Percentiles rank a stretch among this genome's conserved stretches.
phyloP scores from a whole-genome alignment of 176 grass and related monocot genomes.

The Guadua angustifolia region DNA sequence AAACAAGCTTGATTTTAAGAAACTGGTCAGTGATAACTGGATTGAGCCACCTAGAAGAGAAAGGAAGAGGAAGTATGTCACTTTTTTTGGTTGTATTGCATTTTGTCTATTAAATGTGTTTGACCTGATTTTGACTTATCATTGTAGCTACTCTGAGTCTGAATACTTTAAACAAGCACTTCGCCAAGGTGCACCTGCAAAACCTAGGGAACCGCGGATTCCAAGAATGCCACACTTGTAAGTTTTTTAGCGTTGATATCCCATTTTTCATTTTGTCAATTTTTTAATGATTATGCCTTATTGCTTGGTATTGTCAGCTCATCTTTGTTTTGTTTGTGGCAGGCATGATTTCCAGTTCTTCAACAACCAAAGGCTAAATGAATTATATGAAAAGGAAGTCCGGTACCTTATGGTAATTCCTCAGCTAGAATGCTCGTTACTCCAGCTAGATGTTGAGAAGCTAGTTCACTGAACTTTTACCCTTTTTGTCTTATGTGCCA shows the following conservation, averaged over 20 bases:
- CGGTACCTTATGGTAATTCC: constrained; percentile 84
- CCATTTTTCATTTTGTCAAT: not conserved
- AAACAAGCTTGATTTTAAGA: constrained; percentile 90
- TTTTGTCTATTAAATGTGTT: constrained; percentile 3
- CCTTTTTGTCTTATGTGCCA: not conserved
- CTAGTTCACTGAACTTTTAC: not conserved
- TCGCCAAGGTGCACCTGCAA: constrained; percentile 86
- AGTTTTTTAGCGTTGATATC: constrained; percentile 6
- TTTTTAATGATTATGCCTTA: not conserved
- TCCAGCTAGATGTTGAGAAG: constrained; percentile 20
- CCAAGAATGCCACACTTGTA: constrained; percentile 97
- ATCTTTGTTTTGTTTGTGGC: constrained; percentile 12
- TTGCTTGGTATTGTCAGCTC: constrained; percentile 19
- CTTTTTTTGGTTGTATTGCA: constrained; percentile 1
- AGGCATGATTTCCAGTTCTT: constrained; percentile 99
- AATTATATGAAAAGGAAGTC: constrained; percentile 99
- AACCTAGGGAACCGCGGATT: constrained; percentile 85
- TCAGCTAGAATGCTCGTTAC: not conserved
- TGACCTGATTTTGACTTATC: constrained; percentile 16
- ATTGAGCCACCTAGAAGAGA: constrained; percentile 97
- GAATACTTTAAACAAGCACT: constrained; percentile 98
- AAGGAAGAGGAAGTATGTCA: constrained; percentile 79
- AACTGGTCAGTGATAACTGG: constrained; percentile 92
- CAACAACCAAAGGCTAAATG: constrained; percentile 88
- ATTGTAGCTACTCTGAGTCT: constrained; percentile 86